phyloP scores from a whole-genome alignment of 192 early-diverging fungal genomes.

The Linnemannia schmuckeri region DNA sequence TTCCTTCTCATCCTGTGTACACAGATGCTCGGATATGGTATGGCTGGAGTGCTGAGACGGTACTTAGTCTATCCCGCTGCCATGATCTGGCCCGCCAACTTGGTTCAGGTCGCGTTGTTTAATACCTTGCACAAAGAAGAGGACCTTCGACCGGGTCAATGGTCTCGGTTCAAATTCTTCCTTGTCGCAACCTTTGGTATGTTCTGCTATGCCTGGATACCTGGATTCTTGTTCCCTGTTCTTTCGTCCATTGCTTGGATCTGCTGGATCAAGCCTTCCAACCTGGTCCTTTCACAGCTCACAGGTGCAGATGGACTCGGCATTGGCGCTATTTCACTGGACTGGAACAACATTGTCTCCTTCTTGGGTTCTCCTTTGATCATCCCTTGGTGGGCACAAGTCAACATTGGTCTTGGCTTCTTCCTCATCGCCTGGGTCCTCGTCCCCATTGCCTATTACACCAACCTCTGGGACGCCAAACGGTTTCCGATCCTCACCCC shows the following conservation, averaged over 20 bases:
- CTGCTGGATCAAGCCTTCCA: slow-evolving; percentile 43
- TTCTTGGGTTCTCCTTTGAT: slow-evolving; percentile 54
- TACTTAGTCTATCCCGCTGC: slow-evolving; percentile 87
- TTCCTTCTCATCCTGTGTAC: slow-evolving; percentile 68
- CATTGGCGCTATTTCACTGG: slow-evolving; percentile 75
- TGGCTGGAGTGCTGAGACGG: slow-evolving; percentile 79
- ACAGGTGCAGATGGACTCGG: slow-evolving; percentile 76
- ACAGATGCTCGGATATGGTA: slow-evolving; percentile 74
- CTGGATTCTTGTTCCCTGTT: slow-evolving; percentile 57
- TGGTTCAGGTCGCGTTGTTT: slow-evolving; percentile 68
- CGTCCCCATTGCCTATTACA: slow-evolving; percentile 75
- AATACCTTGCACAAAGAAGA: slow-evolving; percentile 62
- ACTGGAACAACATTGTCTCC: slow-evolving; percentile 70
- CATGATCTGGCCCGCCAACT: slow-evolving; percentile 90
- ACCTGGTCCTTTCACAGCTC: slow-evolving; percentile 19
- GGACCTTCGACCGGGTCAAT: slow-evolving; percentile 64
- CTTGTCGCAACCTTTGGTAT: slow-evolving; percentile 54
- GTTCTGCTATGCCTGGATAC: slow-evolving; percentile 56
- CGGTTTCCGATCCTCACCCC: slow-evolving; percentile 57
- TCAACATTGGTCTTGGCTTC: slow-evolving; percentile 73
- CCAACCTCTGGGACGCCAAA: slow-evolving; percentile 67
- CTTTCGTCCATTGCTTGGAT: slow-evolving; percentile 44
- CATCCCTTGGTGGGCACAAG: slow-evolving; percentile 67
- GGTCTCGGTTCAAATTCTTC: slow-evolving; percentile 56
- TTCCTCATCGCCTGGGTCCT: slow-evolving; percentile 77